phyloP scores from a whole-genome alignment of 2,329 filamentous ascomycete species.

The Scleromitrula shiraiana region DNA sequence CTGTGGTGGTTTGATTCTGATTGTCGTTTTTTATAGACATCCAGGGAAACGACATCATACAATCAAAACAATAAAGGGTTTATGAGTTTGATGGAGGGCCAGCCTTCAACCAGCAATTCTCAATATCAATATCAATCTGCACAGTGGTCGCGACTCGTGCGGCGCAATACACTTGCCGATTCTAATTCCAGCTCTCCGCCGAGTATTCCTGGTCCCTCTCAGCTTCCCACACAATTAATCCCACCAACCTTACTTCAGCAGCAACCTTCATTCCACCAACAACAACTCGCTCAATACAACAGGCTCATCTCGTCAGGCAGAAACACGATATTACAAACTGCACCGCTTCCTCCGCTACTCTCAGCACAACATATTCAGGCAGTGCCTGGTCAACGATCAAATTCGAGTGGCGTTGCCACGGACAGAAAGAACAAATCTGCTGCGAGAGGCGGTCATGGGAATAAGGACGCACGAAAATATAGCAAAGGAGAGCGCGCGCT shows the following conservation, averaged over 20 bases:
- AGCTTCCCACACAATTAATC: constrained; percentile 40
- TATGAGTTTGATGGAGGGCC: constrained; percentile 31
- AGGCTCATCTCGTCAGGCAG: constrained; percentile 49
- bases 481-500: constrained; percentile 55
- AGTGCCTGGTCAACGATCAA: constrained; percentile 41
- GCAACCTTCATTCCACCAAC: constrained; percentile 51
- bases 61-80: constrained; percentile 14
- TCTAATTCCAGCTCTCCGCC: constrained; percentile 18
- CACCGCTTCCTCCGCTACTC: constrained; percentile 47
- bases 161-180: constrained; percentile 28
- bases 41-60: neutral
- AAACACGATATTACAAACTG: constrained; percentile 45
- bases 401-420: constrained; percentile 39
- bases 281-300: constrained; percentile 58
- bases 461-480: constrained; percentile 46
- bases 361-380: constrained; percentile 50
- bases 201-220: constrained; percentile 23
- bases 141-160: constrained; percentile 31
- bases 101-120: constrained; percentile 25
- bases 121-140: constrained; percentile 31
- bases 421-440: constrained; percentile 38
- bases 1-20: neutral
- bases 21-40: neutral
- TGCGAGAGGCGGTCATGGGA: constrained; percentile 47
- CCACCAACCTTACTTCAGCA: constrained; percentile 52